Evolutionary conservation across 2,329 filamentous ascomycete genomes (phyloP).

Genomic region (Rhynchosporium agropyri): DNA sequence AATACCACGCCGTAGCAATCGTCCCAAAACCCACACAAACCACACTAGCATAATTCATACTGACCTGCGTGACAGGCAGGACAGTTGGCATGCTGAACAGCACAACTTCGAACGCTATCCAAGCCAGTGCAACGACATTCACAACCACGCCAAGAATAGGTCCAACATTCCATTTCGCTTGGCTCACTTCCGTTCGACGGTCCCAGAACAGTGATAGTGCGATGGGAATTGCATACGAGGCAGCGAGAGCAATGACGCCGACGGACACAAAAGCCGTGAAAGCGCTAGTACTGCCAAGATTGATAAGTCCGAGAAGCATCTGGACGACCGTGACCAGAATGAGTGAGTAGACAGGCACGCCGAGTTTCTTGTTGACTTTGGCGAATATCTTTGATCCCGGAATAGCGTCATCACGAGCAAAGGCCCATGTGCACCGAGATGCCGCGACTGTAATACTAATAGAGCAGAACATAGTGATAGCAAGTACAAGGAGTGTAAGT

Average conservation of each 20-base stretch:
- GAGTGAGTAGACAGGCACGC: constrained; percentile 67
- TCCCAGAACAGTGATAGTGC: constrained; percentile 69
- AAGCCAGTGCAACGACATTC: constrained; percentile 60
- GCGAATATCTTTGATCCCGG: constrained; percentile 63
- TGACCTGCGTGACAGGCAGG: constrained; percentile 57
- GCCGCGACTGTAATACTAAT: constrained; percentile 56
- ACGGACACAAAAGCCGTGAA: constrained; percentile 74
- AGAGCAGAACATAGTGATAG: constrained; percentile 55
- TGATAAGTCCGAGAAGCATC: constrained; percentile 69
- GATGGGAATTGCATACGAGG: constrained; percentile 76
- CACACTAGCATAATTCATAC: constrained; percentile 56
- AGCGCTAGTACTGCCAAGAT: constrained; percentile 66
- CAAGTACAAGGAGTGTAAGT: constrained; percentile 53
- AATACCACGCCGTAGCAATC: constrained; percentile 55
- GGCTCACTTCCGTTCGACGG: constrained; percentile 53
- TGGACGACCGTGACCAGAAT: constrained; percentile 62
- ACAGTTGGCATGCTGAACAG: constrained; percentile 66
- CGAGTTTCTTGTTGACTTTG: constrained; percentile 60
- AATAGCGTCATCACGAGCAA: constrained; percentile 68
- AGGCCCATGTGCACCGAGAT: constrained; percentile 67
- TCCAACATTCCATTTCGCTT: constrained; percentile 60
- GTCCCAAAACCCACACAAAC: constrained; percentile 58
- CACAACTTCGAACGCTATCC: constrained; percentile 62
- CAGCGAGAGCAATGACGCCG: constrained; percentile 70
- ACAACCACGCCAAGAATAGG: constrained; percentile 62